A percentile compares a stretch with the other conserved stretches of the same genome.
phyloP scores from a whole-genome alignment of 768 basidiomycete species.

The Lentinula lateritia region DNA sequence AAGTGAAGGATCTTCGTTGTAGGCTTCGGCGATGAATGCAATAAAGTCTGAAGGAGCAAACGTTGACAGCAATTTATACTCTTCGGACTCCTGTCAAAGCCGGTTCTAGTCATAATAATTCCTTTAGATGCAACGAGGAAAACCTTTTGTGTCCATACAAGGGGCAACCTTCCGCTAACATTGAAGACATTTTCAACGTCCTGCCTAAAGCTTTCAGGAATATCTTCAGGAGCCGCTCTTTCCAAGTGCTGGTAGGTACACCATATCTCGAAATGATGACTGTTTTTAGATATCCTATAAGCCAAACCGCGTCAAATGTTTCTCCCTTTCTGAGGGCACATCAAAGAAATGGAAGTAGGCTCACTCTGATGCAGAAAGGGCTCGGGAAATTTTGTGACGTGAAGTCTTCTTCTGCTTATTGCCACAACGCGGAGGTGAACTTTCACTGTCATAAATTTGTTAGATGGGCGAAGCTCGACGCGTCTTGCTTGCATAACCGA shows the following conservation, averaged over 20 bases:
- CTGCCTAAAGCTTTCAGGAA: conserved; percentile 31
- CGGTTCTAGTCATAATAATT: background rate
- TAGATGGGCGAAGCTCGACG: background rate
- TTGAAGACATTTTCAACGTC: conserved; percentile 35
- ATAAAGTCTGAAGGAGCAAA: conserved; percentile 20
- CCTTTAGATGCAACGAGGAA: background rate
- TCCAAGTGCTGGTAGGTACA: conserved; percentile 41
- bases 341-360: conserved; percentile 7
- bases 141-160: conserved; percentile 38
- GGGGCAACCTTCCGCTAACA: conserved; percentile 28
- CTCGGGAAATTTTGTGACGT: background rate
- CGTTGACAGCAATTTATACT: conserved; percentile 18
- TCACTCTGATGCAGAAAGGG: conserved; percentile 44
- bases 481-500: background rate
- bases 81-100: conserved; percentile 16
- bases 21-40: conserved; percentile 23
- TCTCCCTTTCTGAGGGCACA: background rate
- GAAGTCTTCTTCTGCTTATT: background rate
- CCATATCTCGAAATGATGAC: conserved; percentile 47
- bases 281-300: conserved; percentile 42
- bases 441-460: background rate
- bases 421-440: background rate
- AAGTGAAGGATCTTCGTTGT: conserved; percentile 27
- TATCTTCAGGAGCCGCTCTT: conserved; percentile 40
- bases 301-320: background rate